Conservation (phyloP, 169 alveolate genomes). For the Haemoproteus tartakovskyi region DNA sequence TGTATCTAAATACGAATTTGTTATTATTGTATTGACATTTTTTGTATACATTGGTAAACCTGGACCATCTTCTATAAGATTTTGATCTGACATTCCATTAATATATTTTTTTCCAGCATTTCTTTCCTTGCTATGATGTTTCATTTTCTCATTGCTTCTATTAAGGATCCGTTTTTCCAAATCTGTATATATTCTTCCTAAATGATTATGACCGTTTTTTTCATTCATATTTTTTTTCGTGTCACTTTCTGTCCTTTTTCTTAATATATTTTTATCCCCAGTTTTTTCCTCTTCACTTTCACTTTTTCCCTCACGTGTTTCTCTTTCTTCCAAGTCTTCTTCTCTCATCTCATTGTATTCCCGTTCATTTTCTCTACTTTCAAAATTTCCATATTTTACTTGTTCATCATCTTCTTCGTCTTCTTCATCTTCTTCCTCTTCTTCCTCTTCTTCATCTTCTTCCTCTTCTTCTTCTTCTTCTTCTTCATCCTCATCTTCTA, state of each 20-base stretch:
- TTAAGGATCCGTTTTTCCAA: too few species aligned
- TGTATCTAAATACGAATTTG: neutral
- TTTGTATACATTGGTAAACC: too few species aligned
- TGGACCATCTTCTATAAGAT: too few species aligned
- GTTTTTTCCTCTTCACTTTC: neutral
- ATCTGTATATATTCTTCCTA: too few species aligned
- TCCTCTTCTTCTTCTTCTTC: too few species aligned
- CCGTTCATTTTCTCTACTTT: constrained; percentile 2
- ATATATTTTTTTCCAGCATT: too few species aligned
- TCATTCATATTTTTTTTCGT: constrained; percentile 17
- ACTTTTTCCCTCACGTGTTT: constrained; percentile 4
- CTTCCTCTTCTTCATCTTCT: constrained; percentile 14
- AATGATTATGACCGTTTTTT: too few species aligned
- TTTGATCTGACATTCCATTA: too few species aligned
- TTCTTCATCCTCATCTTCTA: too few species aligned
- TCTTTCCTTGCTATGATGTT: too few species aligned
- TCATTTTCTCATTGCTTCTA: too few species aligned
- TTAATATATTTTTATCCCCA: too few species aligned
- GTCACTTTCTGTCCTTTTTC: neutral
- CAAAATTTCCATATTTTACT: neutral
- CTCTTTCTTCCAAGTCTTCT: neutral
- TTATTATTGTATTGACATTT: neutral
- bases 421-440: constrained; percentile 1
- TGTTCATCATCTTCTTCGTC: constrained; percentile 5
- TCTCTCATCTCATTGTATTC: constrained; percentile 1